These are phyloP conservation scores for Torulaspora maleeae DNA, from an alignment of 805 yeast species.

Conservation along the genomic window DNA sequence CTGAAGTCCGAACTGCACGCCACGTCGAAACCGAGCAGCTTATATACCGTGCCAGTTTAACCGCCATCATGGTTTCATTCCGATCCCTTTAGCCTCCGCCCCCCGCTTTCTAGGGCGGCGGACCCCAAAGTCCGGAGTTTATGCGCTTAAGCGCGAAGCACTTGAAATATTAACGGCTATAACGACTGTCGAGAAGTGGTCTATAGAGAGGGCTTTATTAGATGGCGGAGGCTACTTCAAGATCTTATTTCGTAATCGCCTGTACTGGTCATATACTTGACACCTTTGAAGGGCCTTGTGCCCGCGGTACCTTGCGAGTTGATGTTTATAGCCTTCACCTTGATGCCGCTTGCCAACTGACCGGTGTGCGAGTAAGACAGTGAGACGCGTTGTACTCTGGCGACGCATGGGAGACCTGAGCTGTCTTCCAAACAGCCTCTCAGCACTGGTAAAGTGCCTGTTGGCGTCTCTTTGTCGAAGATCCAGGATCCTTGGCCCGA, in stretches of 20 bases:
- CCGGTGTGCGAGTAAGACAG: slow-evolving; percentile 61
- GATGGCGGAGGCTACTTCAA: neutral
- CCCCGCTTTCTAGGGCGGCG: slow-evolving; percentile 3
- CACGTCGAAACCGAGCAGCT: neutral
- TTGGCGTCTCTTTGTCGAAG: slow-evolving; percentile 50
- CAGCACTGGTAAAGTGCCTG: slow-evolving; percentile 65
- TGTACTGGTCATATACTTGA: slow-evolving; percentile 66
- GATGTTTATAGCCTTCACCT: slow-evolving; percentile 60
- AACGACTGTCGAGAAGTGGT: neutral
- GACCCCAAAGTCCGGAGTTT: slow-evolving; percentile 4
- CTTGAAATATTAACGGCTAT: neutral
- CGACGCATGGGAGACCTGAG: slow-evolving; percentile 8
- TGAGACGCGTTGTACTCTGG: slow-evolving; percentile 21
- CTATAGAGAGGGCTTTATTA: neutral
- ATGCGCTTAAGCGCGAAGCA: slow-evolving; percentile 3
- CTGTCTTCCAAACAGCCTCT: slow-evolving; percentile 49
- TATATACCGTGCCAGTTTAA: slow-evolving; percentile 5
- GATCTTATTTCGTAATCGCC: slow-evolving; percentile 37
- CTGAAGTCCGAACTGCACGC: no score
- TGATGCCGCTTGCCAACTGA: slow-evolving; percentile 67
- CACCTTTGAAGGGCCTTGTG: slow-evolving; percentile 85
- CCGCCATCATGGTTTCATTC: slow-evolving; percentile 7
- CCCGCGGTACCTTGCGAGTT: slow-evolving; percentile 36
- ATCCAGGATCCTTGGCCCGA: slow-evolving; percentile 57
- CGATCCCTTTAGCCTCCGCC: slow-evolving; percentile 2